Base-by-base conservation (phyloP, 257 asterid genomes). In the Leonotis leonurus region DNA sequence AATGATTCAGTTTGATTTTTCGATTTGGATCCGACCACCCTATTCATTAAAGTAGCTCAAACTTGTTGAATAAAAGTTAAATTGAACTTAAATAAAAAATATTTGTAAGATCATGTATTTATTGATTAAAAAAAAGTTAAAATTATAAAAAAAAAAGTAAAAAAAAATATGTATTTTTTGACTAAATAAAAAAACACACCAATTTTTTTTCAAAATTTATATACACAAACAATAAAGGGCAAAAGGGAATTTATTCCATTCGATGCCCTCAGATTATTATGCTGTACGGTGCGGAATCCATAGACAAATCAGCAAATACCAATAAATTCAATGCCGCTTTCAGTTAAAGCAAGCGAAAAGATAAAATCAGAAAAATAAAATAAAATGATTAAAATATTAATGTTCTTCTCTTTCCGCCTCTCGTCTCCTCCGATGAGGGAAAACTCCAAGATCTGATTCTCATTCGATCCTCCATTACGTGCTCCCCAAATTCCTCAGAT, bases 371-470 rank as follows among this genome's bases (percentile, higher is more conserved):
- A 44, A 25, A 51, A 26, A 2, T 5, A 40, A 57, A 66, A 18
- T 25, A 8, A 29, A 35, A 40, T 27, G 40, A 30, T 1, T 39
- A 33, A n/a, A n/a, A n/a, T n/a, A n/a, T n/a, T n/a, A n/a, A n/a
- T n/a, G n/a, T n/a, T n/a, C n/a, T n/a, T n/a, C 48, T 30, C 44
- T 37, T 56, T 37, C 62, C 25, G 22, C 39, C 66, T 64, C 29
- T 66, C 53, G 62, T 29, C 48, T 50, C 48, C 63, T 63, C 55
- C 26, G 64, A 40, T 50, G 77, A 49, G 68, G 35, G 70, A 46
- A 24, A 57, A 70, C 64, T 57, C 65, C 73, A 73, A 73, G 85
- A 80, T 76, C 80, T 73, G 81, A 70, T 70, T 52, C 65, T 22
- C 62, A 6, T 11, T 58, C 70, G 7, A 50, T 44, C 59, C 50